These are phyloP conservation scores for Talaromyces amestolkiae DNA, from an alignment of 2,329 filamentous ascomycete genomes.

Conservation along the genomic window DNA sequence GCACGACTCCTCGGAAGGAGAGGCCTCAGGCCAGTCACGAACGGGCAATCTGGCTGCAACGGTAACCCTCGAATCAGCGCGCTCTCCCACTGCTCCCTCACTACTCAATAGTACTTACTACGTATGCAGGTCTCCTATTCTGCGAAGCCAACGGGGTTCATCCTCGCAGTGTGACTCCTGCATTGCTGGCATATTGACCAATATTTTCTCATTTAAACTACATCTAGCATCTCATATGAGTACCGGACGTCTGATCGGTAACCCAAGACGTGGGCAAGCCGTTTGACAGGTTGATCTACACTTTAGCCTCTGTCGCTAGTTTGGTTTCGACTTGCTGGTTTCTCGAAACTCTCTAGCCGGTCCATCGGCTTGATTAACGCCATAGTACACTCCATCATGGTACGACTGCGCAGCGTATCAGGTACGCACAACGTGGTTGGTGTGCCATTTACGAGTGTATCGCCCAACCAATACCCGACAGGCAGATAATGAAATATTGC, in stretches of 20 bases:
- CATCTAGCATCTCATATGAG: neutral
- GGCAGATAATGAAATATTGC: conserved; percentile 5
- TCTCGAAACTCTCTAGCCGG: neutral
- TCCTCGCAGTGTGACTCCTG: neutral
- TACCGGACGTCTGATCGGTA: neutral
- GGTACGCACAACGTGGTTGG: neutral
- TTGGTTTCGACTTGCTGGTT: neutral
- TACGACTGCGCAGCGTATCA: neutral
- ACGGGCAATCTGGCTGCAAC: conserved; percentile 15
- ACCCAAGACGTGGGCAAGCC: neutral
- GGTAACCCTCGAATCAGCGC: conserved; percentile 8
- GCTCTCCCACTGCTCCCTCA: neutral
- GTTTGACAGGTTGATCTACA: conserved; percentile 7
- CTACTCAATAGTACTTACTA: too few relatives aligned
- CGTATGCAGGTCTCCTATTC: conserved; percentile 4
- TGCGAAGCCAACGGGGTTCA: neutral
- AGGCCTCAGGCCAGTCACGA: neutral
- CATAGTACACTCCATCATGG: neutral
- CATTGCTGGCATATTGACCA: neutral
- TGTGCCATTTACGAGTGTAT: neutral
- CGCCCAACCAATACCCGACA: neutral
- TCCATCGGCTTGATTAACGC: neutral
- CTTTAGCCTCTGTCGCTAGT: neutral
- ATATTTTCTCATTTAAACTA: neutral
- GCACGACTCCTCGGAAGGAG: conserved; percentile 1